Evolutionary conservation across 805 yeast species (phyloP), one percentile per base, ranked within the genome.

Genomic region (Cyberlindnera mississippiensis): DNA sequence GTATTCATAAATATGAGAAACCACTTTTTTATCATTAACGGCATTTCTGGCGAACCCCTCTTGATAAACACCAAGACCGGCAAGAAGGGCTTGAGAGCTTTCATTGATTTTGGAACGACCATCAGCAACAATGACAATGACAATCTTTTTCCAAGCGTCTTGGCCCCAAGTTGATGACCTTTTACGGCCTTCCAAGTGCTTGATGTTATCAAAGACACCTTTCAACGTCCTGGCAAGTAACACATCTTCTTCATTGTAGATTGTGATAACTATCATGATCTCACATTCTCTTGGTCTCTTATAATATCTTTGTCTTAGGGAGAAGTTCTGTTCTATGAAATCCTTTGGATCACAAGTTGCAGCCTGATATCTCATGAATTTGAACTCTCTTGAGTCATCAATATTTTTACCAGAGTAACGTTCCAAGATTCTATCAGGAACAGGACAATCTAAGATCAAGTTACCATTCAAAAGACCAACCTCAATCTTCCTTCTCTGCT

Each of bases 11-110:
- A 91, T 75, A 63, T 91, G 99, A 34, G 95, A 82, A 29, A 78
- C 78, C 12, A 91, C 97, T 24, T 79, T 75, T 42, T 79, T 75
- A 42, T 83, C 91, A 59, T 89, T 88, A 53, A 93, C 88, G 57
- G 80, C 84, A 57, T 87, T 85, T 60, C 89, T 89, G 35, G 98
- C 97, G 64, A 89, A 88, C 0, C 97, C 97, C 46, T 89, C 97
- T 64, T 93, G 99, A 61, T 82, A 91, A 31, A 85, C 84, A 18
- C 99, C 99, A 40, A 91, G 61, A 2, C 96, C 85, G 12, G 93
- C 84, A 60, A 91, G 68, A 24, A 91, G 68, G 8, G 90, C 89
- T 56, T 81, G 76, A 0, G 96, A 76, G 37, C 90, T 72, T 35
- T 85, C 85, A 61, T 87, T 75, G 44, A 91, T 78, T 52, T 89